Conservation (phyloP, 352 stramenopile genomes). For the Pythium phragmitis region DNA sequence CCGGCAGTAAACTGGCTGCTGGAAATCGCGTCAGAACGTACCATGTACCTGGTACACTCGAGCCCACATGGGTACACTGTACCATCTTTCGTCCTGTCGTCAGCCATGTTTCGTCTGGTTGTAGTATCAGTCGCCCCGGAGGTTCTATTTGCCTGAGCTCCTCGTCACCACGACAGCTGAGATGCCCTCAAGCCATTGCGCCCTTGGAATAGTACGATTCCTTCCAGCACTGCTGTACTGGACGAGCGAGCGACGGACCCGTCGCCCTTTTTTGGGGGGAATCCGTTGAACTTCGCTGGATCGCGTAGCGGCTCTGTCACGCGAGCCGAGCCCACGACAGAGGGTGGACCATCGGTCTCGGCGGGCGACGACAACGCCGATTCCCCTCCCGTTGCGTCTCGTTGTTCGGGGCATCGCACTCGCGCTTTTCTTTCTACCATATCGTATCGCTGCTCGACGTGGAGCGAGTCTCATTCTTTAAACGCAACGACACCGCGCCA, state of each 20-base stretch:
- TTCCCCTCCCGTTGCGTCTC: neutral
- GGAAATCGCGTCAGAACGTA: conserved; percentile 22
- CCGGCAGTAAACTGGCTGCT: conserved; percentile 21
- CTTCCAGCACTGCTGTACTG: neutral
- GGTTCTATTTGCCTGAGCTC: conserved; percentile 5
- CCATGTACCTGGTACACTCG: neutral
- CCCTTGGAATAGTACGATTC: too few relatives aligned
- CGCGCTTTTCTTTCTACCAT: neutral
- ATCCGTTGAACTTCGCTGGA: conserved; percentile 4
- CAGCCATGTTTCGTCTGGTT: neutral
- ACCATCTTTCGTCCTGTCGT: conserved; percentile 11
- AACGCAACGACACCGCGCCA: conserved; percentile 18
- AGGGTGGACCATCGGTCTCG: conserved; percentile 19
- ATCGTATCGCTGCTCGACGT: neutral
- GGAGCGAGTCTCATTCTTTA: too few relatives aligned
- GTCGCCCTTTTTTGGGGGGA: neutral
- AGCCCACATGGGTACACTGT: neutral
- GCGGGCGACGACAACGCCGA: neutral
- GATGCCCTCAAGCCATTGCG: conserved; percentile 6
- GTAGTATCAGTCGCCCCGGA: conserved; percentile 1
- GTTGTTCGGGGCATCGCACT: neutral
- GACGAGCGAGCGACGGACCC: neutral
- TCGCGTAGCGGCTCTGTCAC: conserved; percentile 5
- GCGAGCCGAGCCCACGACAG: neutral
- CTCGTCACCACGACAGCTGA: conserved; percentile 10